phyloP scores from a whole-genome alignment of 805 yeast genomes.

The Candida odintsovae region DNA sequence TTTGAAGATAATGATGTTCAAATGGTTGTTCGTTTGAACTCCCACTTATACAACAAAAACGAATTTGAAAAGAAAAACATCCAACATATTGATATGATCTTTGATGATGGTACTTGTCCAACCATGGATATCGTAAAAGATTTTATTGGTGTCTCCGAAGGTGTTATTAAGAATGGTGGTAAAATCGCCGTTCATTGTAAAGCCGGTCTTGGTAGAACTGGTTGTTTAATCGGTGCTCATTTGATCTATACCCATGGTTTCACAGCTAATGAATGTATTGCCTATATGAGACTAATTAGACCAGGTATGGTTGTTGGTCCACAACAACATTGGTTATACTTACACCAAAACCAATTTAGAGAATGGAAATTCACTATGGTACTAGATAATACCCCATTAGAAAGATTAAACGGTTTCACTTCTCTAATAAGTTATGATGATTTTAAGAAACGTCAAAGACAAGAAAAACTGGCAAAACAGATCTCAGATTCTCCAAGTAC shows the following conservation, averaged over 20 bases:
- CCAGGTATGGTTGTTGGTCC: slow-evolving; percentile 99
- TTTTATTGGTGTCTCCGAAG: slow-evolving; percentile 92
- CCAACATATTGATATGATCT: slow-evolving; percentile 90
- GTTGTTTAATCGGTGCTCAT: slow-evolving; percentile 96
- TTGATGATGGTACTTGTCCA: slow-evolving; percentile 98
- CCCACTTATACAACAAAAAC: slow-evolving; percentile 79
- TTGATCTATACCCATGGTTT: slow-evolving; percentile 93
- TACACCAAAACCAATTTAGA: slow-evolving; percentile 92
- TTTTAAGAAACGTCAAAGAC: slow-evolving; percentile 46
- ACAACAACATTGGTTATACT: slow-evolving; percentile 96
- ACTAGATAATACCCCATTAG: slow-evolving; percentile 61
- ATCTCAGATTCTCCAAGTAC: slow-evolving; percentile 48
- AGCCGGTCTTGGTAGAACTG: slow-evolving; percentile 97
- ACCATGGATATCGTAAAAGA: slow-evolving; percentile 88
- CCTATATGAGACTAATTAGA: slow-evolving; percentile 90
- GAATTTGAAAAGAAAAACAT: slow-evolving; percentile 83
- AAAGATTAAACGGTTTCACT: slow-evolving; percentile 59
- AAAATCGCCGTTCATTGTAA: slow-evolving; percentile 98
- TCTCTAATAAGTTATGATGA: slow-evolving; percentile 59
- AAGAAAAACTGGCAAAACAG: slow-evolving; percentile 5
- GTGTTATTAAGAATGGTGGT: slow-evolving; percentile 78
- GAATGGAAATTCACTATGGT: slow-evolving; percentile 95
- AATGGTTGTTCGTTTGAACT: slow-evolving; percentile 86
- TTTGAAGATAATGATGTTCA: slow-evolving; percentile 71
- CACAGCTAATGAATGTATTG: slow-evolving; percentile 95